Base-by-base conservation (phyloP, 2,329 filamentous ascomycete species). In the Lasiodiplodia gonubiensis region DNA sequence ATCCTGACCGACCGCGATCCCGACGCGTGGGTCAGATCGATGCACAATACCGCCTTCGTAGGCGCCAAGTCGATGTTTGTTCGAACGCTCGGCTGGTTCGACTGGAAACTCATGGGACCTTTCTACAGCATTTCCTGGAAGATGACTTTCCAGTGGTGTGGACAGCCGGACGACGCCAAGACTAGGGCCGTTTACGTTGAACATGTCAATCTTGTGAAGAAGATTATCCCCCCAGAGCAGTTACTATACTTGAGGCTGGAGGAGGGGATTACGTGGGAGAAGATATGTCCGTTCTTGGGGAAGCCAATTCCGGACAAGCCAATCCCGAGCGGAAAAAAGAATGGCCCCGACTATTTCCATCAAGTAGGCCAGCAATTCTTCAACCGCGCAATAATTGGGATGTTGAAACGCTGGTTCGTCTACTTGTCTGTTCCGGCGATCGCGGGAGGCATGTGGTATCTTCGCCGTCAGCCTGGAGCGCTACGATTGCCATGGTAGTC, bases 221-320 rank as follows among this genome's bases (percentile, higher is more conserved):
- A 67, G 11, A 35, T 61, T 5, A 68, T 75, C 16, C 71, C 73
- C 5, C 66, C 69, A 11, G 74, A 74, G 52, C 66, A 71, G 7
- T 64, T 78, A 37, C 70, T 78, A n/a, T 71, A 75, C 54, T 72
- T 74, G 55, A 51, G 68, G 49, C 30, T 72, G n/a, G 59, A 71
- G 4, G 68, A 71, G 59, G 73, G 73, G 3, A 53, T 54, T 25
- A 64, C 61, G 46, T 79, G 76, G 76, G 70, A 69, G 59, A 73
- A 73, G 12, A 53, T 77, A 30, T 77, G 75, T 64, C 57, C 71
- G 12, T 78, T 76, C 49, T 67, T 78, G 21, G 72, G 68, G 0
- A 69, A 71, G 39, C 37, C 68, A 1, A 67, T 74, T 2, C 75
- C 76, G 10, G 55, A 70, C 12, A 70, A 67, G 18, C 64, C 68